Percentiles rank a stretch among this genome's conserved stretches.
Evolutionary conservation across 2,329 filamentous ascomycete species (phyloP).

Genomic region (Aspergillus hortae): DNA sequence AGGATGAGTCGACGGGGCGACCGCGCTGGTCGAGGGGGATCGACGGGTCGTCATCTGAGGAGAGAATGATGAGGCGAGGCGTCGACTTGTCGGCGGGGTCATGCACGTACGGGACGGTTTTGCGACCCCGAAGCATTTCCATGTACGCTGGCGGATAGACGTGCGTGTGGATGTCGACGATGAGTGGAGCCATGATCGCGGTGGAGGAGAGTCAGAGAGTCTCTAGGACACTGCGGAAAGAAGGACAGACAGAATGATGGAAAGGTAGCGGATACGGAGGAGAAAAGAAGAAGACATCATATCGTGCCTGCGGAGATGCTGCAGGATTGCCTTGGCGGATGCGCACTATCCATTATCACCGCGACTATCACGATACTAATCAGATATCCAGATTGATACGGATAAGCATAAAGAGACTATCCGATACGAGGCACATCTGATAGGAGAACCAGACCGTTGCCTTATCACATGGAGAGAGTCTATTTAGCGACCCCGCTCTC

Average conservation of each 20-base stretch:
- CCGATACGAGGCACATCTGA: too few relatives aligned
- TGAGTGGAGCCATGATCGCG: conserved; percentile 33
- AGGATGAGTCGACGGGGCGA: conserved; percentile 77
- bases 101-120: conserved; percentile 43
- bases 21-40: conserved; percentile 54
- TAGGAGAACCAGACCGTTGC: too few relatives aligned
- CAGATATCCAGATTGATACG: neutral
- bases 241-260: neutral
- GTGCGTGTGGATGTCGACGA: conserved; percentile 62
- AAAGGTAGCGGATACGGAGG: neutral
- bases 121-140: conserved; percentile 53
- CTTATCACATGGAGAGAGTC: too few relatives aligned
- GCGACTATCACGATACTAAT: neutral
- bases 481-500: too few relatives aligned
- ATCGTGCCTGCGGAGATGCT: neutral
- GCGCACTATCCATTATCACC: neutral
- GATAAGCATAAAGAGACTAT: too few relatives aligned
- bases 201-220: conserved; percentile 1
- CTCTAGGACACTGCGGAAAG: neutral
- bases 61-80: conserved; percentile 45
- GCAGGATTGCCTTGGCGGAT: too few relatives aligned
- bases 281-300: neutral
- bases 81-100: conserved; percentile 32
- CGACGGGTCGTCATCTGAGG: conserved; percentile 43
- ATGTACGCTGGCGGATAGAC: conserved; percentile 61